Evolutionary conservation across 176 grass and related monocot species (phyloP).

Genomic region (Eragrostis nindensis): DNA sequence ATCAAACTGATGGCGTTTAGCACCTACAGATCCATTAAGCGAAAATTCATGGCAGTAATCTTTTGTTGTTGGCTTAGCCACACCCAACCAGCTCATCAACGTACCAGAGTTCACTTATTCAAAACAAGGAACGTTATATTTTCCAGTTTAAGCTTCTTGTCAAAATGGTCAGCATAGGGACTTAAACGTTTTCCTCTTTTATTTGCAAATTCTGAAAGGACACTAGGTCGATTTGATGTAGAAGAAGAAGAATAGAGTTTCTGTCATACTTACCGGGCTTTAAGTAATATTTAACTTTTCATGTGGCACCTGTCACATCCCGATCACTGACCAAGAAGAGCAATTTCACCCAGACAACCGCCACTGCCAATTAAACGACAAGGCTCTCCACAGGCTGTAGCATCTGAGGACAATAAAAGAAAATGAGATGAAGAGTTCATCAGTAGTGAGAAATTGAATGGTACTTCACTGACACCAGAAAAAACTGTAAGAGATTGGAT

Average conservation of each 20-base stretch:
- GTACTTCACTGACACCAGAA: background rate
- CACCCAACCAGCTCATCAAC: slow-evolving; percentile 13
- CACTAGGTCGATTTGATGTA: background rate
- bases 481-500: background rate
- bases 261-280: too few relatives aligned
- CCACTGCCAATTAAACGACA: background rate
- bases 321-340: too few relatives aligned
- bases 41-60: slow-evolving; percentile 6
- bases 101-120: slow-evolving; percentile 26
- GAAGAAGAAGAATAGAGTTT: slow-evolving; percentile 2
- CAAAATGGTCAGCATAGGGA: background rate
- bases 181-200: background rate
- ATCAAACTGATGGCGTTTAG: slow-evolving; percentile 20
- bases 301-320: too few relatives aligned
- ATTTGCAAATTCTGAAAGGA: background rate
- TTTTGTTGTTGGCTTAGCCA: background rate
- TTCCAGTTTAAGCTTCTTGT: slow-evolving; percentile 11
- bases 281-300: background rate
- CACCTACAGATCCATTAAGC: slow-evolving; percentile 4
- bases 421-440: background rate
- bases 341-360: too few relatives aligned
- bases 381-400: background rate
- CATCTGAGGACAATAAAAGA: background rate
- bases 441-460: background rate
- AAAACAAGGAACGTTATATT: slow-evolving; percentile 8